Conservation (phyloP, 176 grass and related monocot species). For the Zizania latifolia region DNA sequence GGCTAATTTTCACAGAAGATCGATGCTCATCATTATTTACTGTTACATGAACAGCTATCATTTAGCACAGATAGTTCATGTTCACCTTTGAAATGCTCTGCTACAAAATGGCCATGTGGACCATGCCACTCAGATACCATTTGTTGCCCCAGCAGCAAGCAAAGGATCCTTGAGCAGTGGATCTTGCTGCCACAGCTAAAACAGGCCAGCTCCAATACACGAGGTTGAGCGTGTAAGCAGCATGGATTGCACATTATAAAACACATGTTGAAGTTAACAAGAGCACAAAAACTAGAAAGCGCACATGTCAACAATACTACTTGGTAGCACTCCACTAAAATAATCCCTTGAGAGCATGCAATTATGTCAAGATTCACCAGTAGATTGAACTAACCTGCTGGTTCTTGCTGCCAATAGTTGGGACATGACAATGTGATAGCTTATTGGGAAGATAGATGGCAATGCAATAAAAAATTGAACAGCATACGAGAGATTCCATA, state of each 20-base stretch:
- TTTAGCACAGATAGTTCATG: background rate
- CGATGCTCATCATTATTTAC: background rate
- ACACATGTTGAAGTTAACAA: background rate
- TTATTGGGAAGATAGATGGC: background rate
- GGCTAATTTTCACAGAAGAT: background rate
- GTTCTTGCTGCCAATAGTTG: background rate
- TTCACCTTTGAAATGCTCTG: slow-evolving; percentile 7
- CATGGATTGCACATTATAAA: background rate
- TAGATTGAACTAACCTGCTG: background rate
- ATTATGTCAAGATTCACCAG: background rate
- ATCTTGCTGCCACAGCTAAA: slow-evolving; percentile 25
- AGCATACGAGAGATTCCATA: background rate
- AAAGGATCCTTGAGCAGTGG: slow-evolving; percentile 20
- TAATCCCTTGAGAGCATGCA: background rate
- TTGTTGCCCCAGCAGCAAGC: slow-evolving; percentile 16
- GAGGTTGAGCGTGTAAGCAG: slow-evolving; percentile 14
- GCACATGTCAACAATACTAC: background rate
- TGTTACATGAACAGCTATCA: background rate
- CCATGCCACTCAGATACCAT: slow-evolving; percentile 11
- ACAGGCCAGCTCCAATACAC: slow-evolving; percentile 31
- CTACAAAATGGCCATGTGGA: slow-evolving; percentile 8
- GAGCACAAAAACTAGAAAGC: background rate
- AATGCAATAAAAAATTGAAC: background rate
- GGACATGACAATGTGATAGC: background rate
- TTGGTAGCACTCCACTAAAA: background rate